Conservation (phyloP, 2,329 filamentous ascomycete species). For the Aspergillus hortae region DNA sequence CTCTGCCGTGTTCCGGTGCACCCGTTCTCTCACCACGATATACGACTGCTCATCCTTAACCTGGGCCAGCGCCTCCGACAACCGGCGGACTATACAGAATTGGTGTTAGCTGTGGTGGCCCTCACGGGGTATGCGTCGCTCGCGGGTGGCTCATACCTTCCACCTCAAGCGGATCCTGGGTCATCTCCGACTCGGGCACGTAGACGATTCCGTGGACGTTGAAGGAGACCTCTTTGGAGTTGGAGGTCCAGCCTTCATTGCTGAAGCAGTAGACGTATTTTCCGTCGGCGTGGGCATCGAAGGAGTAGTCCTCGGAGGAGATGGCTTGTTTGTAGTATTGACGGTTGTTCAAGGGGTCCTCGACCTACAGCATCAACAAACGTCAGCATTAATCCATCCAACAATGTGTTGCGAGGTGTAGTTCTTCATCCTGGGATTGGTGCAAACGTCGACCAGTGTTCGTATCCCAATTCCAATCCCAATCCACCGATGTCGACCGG, state of each 20-base stretch:
- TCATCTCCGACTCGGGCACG: constrained; percentile 80
- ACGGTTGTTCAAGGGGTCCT: constrained; percentile 71
- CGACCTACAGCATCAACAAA: constrained; percentile 54
- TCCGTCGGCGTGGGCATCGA: constrained; percentile 79
- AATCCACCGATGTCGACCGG: not conserved
- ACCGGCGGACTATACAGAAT: constrained; percentile 61
- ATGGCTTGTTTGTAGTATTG: constrained; percentile 76
- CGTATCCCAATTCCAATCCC: not conserved
- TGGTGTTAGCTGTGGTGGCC: constrained; percentile 2
- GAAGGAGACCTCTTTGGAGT: constrained; percentile 97
- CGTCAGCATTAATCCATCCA: constrained; percentile 11
- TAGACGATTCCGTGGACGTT: constrained; percentile 99
- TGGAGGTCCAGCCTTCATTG: constrained; percentile 96
- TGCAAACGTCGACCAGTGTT: not conserved
- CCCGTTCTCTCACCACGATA: constrained; percentile 91
- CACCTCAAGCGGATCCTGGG: constrained; percentile 81
- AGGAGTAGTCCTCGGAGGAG: constrained; percentile 89
- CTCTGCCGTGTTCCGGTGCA: constrained; percentile 96
- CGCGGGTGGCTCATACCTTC: constrained; percentile 61
- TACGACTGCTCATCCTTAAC: constrained; percentile 98
- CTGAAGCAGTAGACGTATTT: constrained; percentile 97
- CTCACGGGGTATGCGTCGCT: not conserved
- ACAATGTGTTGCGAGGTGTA: not conserved
- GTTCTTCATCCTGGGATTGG: too few species aligned
- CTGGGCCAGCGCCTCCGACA: constrained; percentile 81